These are phyloP conservation scores for Hamamelis virginiana DNA, from an alignment of 164 flowering plant genomes.

Conservation along the genomic window DNA sequence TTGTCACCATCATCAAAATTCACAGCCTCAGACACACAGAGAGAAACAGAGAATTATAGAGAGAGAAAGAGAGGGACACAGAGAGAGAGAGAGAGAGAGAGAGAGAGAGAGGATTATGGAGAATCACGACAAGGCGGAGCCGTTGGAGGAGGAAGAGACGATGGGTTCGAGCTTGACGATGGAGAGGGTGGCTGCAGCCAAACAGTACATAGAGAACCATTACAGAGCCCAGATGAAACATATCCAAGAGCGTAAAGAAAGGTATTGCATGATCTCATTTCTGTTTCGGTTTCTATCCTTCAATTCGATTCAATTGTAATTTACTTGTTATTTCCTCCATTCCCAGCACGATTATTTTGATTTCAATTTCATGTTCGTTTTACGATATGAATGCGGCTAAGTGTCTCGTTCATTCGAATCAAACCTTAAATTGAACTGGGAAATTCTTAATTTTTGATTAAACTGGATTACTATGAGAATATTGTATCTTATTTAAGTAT, in stretches of 20 bases:
- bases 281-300: neutral
- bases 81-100: slow-evolving; percentile 15
- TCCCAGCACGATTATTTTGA: too few species aligned
- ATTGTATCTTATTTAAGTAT: neutral
- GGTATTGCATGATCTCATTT: slow-evolving; percentile 32
- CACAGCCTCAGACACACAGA: slow-evolving; percentile 2
- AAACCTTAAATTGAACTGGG: neutral
- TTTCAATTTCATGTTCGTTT: too few species aligned
- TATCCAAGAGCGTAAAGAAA: slow-evolving; percentile 76
- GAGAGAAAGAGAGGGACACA: neutral
- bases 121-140: slow-evolving; percentile 18
- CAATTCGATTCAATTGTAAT: neutral
- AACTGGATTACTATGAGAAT: neutral
- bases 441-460: neutral
- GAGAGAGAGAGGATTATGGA: slow-evolving; percentile 15
- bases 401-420: too few species aligned
- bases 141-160: slow-evolving; percentile 20
- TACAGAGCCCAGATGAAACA: slow-evolving; percentile 81
- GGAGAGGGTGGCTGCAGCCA: slow-evolving; percentile 93
- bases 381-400: too few species aligned
- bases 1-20: slow-evolving; percentile 21
- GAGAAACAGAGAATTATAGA: slow-evolving; percentile 9
- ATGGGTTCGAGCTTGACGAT: slow-evolving; percentile 62
- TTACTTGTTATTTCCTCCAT: neutral
- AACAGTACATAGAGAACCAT: slow-evolving; percentile 87